Evolutionary conservation across 192 early-diverging fungal species (phyloP), one percentile per base, ranked within the genome.

Genomic region (Coemansia sp.): DNA sequence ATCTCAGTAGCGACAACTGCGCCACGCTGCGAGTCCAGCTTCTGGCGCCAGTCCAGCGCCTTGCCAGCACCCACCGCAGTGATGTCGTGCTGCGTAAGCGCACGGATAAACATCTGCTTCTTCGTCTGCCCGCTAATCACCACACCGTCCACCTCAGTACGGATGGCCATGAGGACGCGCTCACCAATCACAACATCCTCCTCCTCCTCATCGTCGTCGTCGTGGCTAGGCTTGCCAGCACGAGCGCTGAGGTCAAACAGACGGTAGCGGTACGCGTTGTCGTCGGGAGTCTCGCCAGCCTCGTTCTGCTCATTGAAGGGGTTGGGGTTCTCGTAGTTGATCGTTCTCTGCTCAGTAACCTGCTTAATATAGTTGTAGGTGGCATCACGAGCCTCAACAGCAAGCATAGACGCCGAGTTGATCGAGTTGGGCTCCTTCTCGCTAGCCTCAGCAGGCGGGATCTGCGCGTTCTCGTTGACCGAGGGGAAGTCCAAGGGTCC

Each of bases 1-100:
- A 96, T 94, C 75, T 98, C 97, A 32, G 94, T 94, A 1, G 96
- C 96, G 64, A 98, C 93, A 30, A 98, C 93, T 49, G 96, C 96
- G 68, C 95, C 97, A 66, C 96, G 90, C 78, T 96, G 94, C 32
- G 92, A 84, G 82, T 99, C 96, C 33, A 99, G 86, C 75, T 93
- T 95, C 77, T 93, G 83, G 69, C 94, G 88, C 97, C 97, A 99
- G 80, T 96, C 92, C 30, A 96, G 89, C 9, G 93, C 92, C 55
- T 91, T 91, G 42, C 93, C 94, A 53, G 89, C 86, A 43, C 94
- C 95, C 62, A 90, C 84, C 30, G 95, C 95, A 52, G 87, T 80
- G 26, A 91, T 80, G 84, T 98, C 95, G 75, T 96, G 96, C 80
- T 99, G 95, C 75, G 97, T 97, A 69, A 99, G 86, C 17, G 93